phyloP scores from a whole-genome alignment of 768 basidiomycete species.

The Vararia minispora region DNA sequence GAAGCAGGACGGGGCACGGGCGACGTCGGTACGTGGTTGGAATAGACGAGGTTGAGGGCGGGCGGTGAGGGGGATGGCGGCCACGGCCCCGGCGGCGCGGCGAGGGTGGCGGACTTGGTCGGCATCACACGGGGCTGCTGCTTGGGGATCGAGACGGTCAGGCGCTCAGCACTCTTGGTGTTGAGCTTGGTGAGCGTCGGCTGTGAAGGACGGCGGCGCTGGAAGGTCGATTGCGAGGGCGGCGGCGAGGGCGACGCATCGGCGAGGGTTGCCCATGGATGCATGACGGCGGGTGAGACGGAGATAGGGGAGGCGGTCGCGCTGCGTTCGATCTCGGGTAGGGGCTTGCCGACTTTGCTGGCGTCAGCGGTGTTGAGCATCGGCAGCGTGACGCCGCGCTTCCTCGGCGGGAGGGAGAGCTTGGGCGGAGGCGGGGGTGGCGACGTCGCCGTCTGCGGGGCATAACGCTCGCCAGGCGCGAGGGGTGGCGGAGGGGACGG shows the following conservation, averaged over 20 bases:
- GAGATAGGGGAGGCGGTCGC: constrained; percentile 36
- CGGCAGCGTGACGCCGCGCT: constrained; percentile 43
- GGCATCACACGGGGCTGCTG: constrained; percentile 52
- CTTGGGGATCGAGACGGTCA: constrained; percentile 35
- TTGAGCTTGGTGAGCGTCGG: constrained; percentile 53
- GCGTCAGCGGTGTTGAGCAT: constrained; percentile 55
- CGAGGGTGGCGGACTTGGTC: constrained; percentile 45
- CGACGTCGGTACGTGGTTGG: constrained; percentile 42
- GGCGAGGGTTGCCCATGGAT: constrained; percentile 24
- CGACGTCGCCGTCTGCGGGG: constrained; percentile 5
- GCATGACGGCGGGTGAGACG: constrained; percentile 40
- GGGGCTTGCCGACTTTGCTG: constrained; percentile 33
- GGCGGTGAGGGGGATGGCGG: constrained; percentile 35
- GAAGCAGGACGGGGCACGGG: constrained; percentile 30
- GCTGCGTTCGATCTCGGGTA: constrained; percentile 47
- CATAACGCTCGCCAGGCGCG: too few relatives aligned
- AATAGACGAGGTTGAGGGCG: constrained; percentile 48
- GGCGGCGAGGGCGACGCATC: constrained; percentile 54
- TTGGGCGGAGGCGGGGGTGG: constrained; percentile 6
- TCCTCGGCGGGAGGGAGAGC: constrained; percentile 14
- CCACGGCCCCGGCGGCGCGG: constrained; percentile 31
- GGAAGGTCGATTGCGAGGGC: constrained; percentile 50
- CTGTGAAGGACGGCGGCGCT: constrained; percentile 44
- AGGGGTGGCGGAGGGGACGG: too few relatives aligned
- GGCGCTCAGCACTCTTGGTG: constrained; percentile 45